phyloP scores from a whole-genome alignment of 768 basidiomycete species.

The Pholiota molesta region DNA sequence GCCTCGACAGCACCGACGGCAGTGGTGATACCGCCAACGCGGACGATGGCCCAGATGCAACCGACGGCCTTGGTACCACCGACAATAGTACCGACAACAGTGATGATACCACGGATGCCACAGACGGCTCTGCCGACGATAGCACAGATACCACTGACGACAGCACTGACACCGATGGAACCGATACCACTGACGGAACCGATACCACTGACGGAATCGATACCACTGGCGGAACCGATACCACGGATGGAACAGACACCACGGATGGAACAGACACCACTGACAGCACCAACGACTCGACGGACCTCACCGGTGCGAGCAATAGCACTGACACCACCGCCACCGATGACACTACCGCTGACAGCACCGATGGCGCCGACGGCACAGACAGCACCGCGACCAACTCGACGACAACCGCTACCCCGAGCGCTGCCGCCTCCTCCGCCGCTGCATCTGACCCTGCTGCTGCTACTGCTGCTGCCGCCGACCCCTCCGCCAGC shows the following conservation, averaged over 20 bases:
- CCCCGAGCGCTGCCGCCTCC: slow-evolving; percentile 5
- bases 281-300: slow-evolving; percentile 10
- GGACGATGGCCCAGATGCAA: neutral
- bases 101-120: slow-evolving; percentile 8
- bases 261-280: neutral
- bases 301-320: slow-evolving; percentile 15
- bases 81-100: slow-evolving; percentile 8
- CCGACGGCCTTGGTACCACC: slow-evolving; percentile 7
- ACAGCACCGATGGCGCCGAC: slow-evolving; percentile 1
- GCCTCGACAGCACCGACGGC: too few relatives aligned
- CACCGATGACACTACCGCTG: neutral
- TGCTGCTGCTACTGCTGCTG: slow-evolving; percentile 3
- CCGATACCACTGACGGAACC: slow-evolving; percentile 5
- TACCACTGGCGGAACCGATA: too few relatives aligned
- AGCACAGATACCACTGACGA: slow-evolving; percentile 3
- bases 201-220: slow-evolving; percentile 10
- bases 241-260: slow-evolving; percentile 12
- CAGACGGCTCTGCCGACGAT: slow-evolving; percentile 4
- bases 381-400: slow-evolving; percentile 16
- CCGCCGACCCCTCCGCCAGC: slow-evolving; percentile 1
- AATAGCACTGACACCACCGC: slow-evolving; percentile 17
- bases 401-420: slow-evolving; percentile 10
- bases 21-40: too few relatives aligned
- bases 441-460: slow-evolving; percentile 12
- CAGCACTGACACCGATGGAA: slow-evolving; percentile 2